Percentiles rank a stretch among this genome's conserved stretches.
phyloP scores from a whole-genome alignment of 306 rosid species.

The Dalbergia cochinchinensis region DNA sequence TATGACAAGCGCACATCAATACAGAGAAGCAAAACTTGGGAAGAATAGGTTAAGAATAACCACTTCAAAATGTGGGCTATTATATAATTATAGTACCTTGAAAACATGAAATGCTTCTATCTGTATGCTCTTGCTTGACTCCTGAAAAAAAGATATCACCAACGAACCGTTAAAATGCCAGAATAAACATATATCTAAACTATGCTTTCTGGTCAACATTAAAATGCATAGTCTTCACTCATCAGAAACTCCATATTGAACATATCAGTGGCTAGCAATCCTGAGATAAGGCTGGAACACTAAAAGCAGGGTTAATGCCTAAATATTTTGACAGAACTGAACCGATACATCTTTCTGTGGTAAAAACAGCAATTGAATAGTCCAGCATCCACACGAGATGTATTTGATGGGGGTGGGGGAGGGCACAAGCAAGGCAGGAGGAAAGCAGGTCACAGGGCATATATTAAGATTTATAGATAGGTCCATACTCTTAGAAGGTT shows the following conservation, averaged over 20 bases:
- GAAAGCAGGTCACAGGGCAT: not conserved
- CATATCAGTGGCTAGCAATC: conserved; percentile 11
- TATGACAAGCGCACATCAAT: conserved; percentile 36
- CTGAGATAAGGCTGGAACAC: not conserved
- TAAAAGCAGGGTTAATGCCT: conserved; percentile 4
- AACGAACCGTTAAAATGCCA: conserved; percentile 21
- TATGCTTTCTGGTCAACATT: conserved; percentile 5
- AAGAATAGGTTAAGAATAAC: conserved; percentile 8
- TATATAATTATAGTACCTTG: conserved; percentile 63
- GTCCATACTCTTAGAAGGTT: conserved; percentile 86
- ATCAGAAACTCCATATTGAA: conserved; percentile 30
- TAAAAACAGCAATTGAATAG: conserved; percentile 2
- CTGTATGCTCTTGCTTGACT: conserved; percentile 95
- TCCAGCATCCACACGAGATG: not conserved
- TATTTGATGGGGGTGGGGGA: not conserved
- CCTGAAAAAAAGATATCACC: conserved; percentile 61
- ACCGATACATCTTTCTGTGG: conserved; percentile 14
- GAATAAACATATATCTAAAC: conserved; percentile 19
- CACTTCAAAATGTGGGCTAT: conserved; percentile 20
- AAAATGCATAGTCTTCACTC: conserved; percentile 27
- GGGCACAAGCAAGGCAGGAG: conserved; percentile 24
- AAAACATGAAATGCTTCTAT: conserved; percentile 93
- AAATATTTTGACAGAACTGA: not conserved
- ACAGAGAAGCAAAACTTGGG: conserved; percentile 8
- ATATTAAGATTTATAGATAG: conserved; percentile 37